Base-by-base conservation (phyloP, 208 protist species). In the Leptomonas seymouri region DNA sequence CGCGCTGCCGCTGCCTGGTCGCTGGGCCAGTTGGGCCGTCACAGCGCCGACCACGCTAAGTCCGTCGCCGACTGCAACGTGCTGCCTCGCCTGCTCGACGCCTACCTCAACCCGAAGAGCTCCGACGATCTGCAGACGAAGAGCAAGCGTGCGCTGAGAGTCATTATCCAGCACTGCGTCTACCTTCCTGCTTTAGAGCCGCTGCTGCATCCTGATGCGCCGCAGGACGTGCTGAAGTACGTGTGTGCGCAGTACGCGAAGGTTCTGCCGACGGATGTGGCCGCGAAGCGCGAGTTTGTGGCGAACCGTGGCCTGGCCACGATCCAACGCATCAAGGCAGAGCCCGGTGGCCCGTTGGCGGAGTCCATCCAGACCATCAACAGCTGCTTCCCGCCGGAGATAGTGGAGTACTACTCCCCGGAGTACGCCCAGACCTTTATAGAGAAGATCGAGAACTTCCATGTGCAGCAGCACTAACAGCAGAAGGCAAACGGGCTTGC, bases 341-440 rank as follows among this genome's bases (percentile, higher is more conserved):
- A 99, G 67, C 82, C 90, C 8, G 97, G 96, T n/a, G 94, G 93
- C 39, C 97, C 98, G 70, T 81, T 99, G 28, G 70, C 81, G 14
- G 98, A 99, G 75, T 97, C 95, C 66, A 98, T 99, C 60, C 87
- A 98, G 62, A 86, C 89, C 61, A 99, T 99, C 85, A 99, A 99
- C 82, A 93, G 86, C 64, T 98, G 94, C 84, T 99, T 98, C 86
- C 98, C 98, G 25, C 96, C 97, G 2, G 97, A 99, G 78, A 98
- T 99, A 73, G 98, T 99, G 16, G 85, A 97, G 62, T 99, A 99
- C 84, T 99, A 99, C 85, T 98, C 96, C 15, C 98, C 98, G 7
- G 94, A 98, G 67, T 99, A 99, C 75, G 90, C 95, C 11, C 85
- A 98, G 65, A 97, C 87, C 31, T 94, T 99, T 42, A 69, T 99